Evolutionary conservation across 129 eudicot species (phyloP), one percentile per base, ranked within the genome.

Genomic region (Kitagawia praeruptora): DNA sequence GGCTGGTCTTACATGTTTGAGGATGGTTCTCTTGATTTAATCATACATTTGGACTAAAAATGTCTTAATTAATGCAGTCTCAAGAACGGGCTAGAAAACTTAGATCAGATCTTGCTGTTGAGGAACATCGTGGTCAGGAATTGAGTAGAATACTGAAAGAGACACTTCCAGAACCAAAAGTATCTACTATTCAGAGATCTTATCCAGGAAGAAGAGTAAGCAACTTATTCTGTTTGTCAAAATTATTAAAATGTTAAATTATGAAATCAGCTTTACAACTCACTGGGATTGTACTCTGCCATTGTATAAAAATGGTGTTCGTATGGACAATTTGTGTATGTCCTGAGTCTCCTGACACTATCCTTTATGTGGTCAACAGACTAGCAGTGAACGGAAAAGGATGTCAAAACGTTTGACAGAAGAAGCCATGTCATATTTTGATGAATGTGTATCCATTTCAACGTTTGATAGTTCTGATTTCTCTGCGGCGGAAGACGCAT

Each of bases 381-480:
- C 86, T 79, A 95, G 99, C 86, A 92, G 83, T 80, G 99, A 95
- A 73, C 84, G 97, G 80, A 95, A 85, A 79, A 87, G 82, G 74
- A 95, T 95, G 89, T 92, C 97, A 79, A 92, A 83, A 28, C 91
- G 91, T 75, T 93, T 95, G 82, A 93, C 89, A 18, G 96, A 92
- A 85, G 97, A 95, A 86, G 99, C 99, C 61, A 72, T 95, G 91
- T 87, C 99, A 23, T 95, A 92, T 84, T 95, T 95, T 85, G 97
- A 95, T 79, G 99, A 95, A 71, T 92, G 99, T 75, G 99, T 95
- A 82, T 92, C 97, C 46, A 85, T 95, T 85, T 95, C 99, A 78
- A 92, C 99, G 14, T 95, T 92, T 25, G 99, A 95, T 82, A 91
- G 97, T 84, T 95, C 99, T 41, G 99, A 95, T 85, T 90, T 95